These are phyloP conservation scores for Saccharum spontaneum DNA, from an alignment of 176 grass and related monocot genomes.

Conservation along the genomic window DNA sequence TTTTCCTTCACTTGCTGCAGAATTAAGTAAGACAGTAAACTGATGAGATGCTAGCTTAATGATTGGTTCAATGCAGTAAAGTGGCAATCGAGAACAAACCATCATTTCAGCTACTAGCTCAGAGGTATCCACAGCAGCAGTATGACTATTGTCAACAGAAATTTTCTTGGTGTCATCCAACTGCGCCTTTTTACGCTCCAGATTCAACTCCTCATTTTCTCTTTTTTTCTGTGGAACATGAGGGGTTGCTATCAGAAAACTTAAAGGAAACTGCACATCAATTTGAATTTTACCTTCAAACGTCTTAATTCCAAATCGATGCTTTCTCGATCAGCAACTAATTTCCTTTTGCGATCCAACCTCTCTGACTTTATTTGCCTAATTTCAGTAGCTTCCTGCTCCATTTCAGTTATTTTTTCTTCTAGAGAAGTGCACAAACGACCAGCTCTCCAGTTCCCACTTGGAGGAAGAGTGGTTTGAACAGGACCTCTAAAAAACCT, in stretches of 20 bases:
- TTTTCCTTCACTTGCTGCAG: conserved; percentile 59
- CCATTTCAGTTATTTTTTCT: conserved; percentile 56
- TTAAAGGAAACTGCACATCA: neutral
- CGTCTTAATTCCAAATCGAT: conserved; percentile 35
- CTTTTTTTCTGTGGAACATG: conserved; percentile 54
- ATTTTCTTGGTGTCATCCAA: conserved; percentile 58
- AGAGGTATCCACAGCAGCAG: conserved; percentile 45
- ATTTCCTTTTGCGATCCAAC: conserved; percentile 24
- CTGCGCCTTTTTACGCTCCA: conserved; percentile 51
- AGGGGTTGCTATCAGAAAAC: conserved; percentile 14
- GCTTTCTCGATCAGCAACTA: conserved; percentile 25
- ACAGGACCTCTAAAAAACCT: conserved; percentile 77
- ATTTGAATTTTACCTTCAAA: conserved; percentile 65
- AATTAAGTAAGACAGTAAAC: conserved; percentile 22
- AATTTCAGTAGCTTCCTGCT: conserved; percentile 50
- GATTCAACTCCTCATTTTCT: conserved; percentile 40
- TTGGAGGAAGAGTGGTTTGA: conserved; percentile 67
- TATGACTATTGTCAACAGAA: conserved; percentile 53
- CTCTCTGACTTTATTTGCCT: conserved; percentile 44
- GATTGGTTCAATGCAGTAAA: conserved; percentile 5
- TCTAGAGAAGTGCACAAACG: conserved; percentile 71
- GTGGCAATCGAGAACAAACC: conserved; percentile 46
- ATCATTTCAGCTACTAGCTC: conserved; percentile 76
- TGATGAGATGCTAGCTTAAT: conserved; percentile 20
- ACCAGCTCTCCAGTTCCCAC: conserved; percentile 43